phyloP scores from a whole-genome alignment of 228 moss, liverwort and hornwort species.

The Sphagnum magellanicum region DNA sequence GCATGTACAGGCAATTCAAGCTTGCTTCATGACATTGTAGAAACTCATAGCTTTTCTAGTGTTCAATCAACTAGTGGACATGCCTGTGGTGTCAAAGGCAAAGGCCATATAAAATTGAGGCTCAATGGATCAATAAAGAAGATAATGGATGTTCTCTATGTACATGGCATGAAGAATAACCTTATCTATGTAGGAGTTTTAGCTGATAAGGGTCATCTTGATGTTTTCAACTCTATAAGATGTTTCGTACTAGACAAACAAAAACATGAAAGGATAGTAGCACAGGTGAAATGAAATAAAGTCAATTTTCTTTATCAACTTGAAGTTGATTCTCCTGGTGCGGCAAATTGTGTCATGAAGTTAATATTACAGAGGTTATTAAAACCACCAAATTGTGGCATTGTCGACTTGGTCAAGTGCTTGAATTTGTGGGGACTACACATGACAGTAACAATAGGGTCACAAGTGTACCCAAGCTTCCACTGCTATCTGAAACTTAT shows the following conservation, averaged over 20 bases:
- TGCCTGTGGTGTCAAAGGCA: background rate
- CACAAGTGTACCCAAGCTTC: no score
- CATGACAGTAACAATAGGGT: no score
- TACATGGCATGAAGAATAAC: constrained; percentile 1
- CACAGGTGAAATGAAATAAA: background rate
- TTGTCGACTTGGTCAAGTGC: background rate
- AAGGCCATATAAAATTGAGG: background rate
- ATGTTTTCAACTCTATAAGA: background rate
- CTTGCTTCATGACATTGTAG: constrained; percentile 4
- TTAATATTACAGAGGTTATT: background rate
- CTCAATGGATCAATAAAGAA: constrained; percentile 3
- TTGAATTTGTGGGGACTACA: background rate
- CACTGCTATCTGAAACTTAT: no score
- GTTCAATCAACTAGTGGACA: constrained; percentile 1
- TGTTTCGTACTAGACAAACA: background rate
- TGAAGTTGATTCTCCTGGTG: background rate
- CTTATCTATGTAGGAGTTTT: background rate
- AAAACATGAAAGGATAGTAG: background rate
- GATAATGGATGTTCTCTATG: background rate
- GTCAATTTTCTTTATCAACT: background rate
- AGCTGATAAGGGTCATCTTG: background rate
- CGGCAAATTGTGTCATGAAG: background rate
- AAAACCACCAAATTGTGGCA: background rate
- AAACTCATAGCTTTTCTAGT: background rate
- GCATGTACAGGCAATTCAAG: constrained; percentile 3